phyloP scores from a whole-genome alignment of 495 filamentous ascomycete species.

The Clohesyomyces aquaticus region DNA sequence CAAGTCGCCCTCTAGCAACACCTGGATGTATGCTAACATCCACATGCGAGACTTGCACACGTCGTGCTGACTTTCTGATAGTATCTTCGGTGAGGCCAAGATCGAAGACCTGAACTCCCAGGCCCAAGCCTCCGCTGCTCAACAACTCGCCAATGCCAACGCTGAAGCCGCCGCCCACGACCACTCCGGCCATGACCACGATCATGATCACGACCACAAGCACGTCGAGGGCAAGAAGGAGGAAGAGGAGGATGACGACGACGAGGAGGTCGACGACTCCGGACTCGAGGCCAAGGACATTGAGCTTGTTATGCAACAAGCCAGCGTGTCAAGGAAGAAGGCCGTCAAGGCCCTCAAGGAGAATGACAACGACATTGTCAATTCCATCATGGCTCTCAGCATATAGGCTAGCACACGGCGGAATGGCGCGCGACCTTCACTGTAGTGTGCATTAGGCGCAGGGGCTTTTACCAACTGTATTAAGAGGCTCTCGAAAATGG shows the following conservation, averaged over 20 bases:
- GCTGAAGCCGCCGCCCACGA: constrained; percentile 62
- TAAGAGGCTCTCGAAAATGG: constrained; percentile 25
- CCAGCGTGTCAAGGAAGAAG: constrained; percentile 94
- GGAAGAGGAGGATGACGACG: constrained; percentile 85
- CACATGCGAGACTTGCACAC: not conserved
- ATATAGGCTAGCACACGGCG: constrained; percentile 61
- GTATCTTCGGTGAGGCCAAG: constrained; percentile 99
- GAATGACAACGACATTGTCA: constrained; percentile 99
- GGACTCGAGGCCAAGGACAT: constrained; percentile 99
- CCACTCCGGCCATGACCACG: constrained; percentile 61
- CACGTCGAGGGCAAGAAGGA: constrained; percentile 77
- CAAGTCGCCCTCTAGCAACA: constrained; percentile 97
- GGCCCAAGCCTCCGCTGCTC: constrained; percentile 89
- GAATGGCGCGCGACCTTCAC: constrained; percentile 7
- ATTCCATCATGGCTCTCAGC: constrained; percentile 99
- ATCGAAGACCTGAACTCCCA: constrained; percentile 99
- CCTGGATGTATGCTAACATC: constrained; percentile 81
- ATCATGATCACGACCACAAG: constrained; percentile 70
- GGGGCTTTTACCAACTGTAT: constrained; percentile 18
- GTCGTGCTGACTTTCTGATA: constrained; percentile 45
- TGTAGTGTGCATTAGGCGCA: constrained; percentile 1
- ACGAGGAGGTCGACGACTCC: constrained; percentile 89
- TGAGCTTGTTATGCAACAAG: constrained; percentile 98
- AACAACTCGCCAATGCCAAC: constrained; percentile 81
- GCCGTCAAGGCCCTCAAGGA: constrained; percentile 97